A percentile compares a stretch with the other conserved stretches of the same genome.
Conservation (phyloP, 176 grass and related monocot species). For the Luzula sylvatica region DNA sequence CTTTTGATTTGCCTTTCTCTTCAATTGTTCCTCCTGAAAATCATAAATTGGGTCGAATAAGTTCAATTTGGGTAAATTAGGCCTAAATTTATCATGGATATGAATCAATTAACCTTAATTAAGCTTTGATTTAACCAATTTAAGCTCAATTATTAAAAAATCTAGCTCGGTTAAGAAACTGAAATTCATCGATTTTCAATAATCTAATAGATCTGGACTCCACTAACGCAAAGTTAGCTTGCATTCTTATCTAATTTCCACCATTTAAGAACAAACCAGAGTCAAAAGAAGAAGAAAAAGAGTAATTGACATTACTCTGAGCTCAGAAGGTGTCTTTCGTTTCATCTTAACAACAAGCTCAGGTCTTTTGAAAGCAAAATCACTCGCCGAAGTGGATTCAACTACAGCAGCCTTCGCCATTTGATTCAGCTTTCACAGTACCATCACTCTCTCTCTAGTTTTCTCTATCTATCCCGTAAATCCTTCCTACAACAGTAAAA, state of each 20-base stretch:
- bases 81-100: not conserved
- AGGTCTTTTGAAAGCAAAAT: slow-evolving; percentile 26
- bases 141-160: not conserved
- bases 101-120: not conserved
- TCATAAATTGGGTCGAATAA: not conserved
- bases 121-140: not conserved
- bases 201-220: not conserved
- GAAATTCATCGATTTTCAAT: not conserved
- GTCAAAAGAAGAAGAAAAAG: not conserved
- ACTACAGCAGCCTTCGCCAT: slow-evolving; percentile 59
- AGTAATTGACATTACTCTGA: slow-evolving; percentile 36
- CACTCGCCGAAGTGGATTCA: slow-evolving; percentile 25
- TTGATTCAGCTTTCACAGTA: slow-evolving; percentile 6
- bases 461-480: too few relatives aligned
- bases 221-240: too few relatives aligned
- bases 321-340: slow-evolving; percentile 76
- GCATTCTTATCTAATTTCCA: too few relatives aligned
- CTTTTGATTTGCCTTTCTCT: slow-evolving; percentile 32
- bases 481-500: too few relatives aligned
- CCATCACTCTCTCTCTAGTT: not conserved
- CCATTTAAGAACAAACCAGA: not conserved
- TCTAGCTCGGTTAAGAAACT: not conserved
- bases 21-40: slow-evolving; percentile 74
- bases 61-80: not conserved
- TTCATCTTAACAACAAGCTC: slow-evolving; percentile 36